Percentiles rank a stretch among this genome's conserved stretches.
Conservation (phyloP, 2,329 filamentous ascomycete species). For the Colletotrichum spinosum region DNA sequence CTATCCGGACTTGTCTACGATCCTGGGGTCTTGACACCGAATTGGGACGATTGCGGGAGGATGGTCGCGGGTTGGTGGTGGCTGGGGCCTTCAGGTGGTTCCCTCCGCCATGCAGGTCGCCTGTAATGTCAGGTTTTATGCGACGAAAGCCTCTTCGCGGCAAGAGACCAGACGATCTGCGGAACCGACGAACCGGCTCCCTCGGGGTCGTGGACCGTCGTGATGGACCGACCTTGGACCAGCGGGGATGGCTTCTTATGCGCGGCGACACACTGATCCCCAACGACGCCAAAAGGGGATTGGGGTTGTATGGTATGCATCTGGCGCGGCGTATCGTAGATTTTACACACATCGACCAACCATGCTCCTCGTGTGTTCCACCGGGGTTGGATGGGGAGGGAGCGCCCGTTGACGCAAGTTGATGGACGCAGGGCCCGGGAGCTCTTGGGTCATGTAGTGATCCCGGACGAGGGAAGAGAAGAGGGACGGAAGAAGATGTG, state of each 20-base stretch:
- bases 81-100: neutral
- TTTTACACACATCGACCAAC: slow-evolving; percentile 20
- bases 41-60: slow-evolving; percentile 16
- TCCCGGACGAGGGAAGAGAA: slow-evolving; percentile 5
- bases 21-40: slow-evolving; percentile 41
- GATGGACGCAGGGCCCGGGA: slow-evolving; percentile 20
- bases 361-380: slow-evolving; percentile 10
- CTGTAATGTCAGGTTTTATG: slow-evolving; percentile 28
- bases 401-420: slow-evolving; percentile 36
- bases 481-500: slow-evolving; percentile 3
- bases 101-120: slow-evolving; percentile 9
- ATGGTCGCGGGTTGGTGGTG: slow-evolving; percentile 6
- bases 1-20: slow-evolving; percentile 77
- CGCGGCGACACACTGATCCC: slow-evolving; percentile 22
- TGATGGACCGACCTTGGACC: slow-evolving; percentile 7
- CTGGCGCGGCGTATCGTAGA: slow-evolving; percentile 30
- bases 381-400: slow-evolving; percentile 18
- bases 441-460: slow-evolving; percentile 5
- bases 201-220: slow-evolving; percentile 19
- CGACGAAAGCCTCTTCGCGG: slow-evolving; percentile 13
- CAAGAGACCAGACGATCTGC: slow-evolving; percentile 32
- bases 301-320: slow-evolving; percentile 14
- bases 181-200: slow-evolving; percentile 27
- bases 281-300: slow-evolving; percentile 22
- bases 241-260: slow-evolving; percentile 34